A percentile compares a stretch with the other conserved stretches of the same genome.
Evolutionary conservation across 2,329 filamentous ascomycete genomes (phyloP).

Genomic region (Trichoderma simmonsii): DNA sequence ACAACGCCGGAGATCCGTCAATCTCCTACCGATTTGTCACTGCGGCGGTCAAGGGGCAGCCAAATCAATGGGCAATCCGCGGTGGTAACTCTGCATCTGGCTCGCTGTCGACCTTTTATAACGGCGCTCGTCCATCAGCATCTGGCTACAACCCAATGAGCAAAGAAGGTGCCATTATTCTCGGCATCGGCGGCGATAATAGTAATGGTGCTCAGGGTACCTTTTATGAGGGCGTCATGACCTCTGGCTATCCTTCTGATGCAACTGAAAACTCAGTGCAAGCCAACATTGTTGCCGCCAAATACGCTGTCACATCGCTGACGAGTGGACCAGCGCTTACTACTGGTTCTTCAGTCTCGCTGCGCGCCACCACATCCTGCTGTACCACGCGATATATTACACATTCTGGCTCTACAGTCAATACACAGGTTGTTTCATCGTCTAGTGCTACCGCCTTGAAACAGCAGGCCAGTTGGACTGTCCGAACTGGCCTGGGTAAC

Average conservation of each 20-base stretch:
- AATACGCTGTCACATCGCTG: not conserved
- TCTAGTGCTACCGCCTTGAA: not conserved
- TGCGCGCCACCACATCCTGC: not conserved
- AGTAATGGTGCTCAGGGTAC: not conserved
- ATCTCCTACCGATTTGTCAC: not conserved
- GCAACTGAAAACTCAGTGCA: slow-evolving; percentile 5
- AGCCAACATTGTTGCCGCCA: slow-evolving; percentile 2
- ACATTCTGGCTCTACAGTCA: not conserved
- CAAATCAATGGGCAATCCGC: slow-evolving; percentile 3
- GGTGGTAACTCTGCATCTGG: not conserved
- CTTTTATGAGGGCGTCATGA: slow-evolving; percentile 10
- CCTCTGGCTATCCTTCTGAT: slow-evolving; percentile 1
- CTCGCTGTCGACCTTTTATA: not conserved
- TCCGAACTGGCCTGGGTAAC: not conserved
- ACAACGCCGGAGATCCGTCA: not conserved
- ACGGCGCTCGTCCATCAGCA: not conserved
- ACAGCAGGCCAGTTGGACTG: slow-evolving; percentile 1
- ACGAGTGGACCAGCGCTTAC: not conserved
- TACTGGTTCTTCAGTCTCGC: not conserved
- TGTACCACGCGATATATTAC: not conserved
- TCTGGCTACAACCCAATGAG: not conserved
- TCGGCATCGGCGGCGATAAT: not conserved
- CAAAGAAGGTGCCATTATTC: slow-evolving; percentile 4
- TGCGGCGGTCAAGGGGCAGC: not conserved
- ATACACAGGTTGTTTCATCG: not conserved